Evolutionary conservation across 306 rosid genomes (phyloP), one percentile per base, ranked within the genome.

Genomic region (Senna tora): DNA sequence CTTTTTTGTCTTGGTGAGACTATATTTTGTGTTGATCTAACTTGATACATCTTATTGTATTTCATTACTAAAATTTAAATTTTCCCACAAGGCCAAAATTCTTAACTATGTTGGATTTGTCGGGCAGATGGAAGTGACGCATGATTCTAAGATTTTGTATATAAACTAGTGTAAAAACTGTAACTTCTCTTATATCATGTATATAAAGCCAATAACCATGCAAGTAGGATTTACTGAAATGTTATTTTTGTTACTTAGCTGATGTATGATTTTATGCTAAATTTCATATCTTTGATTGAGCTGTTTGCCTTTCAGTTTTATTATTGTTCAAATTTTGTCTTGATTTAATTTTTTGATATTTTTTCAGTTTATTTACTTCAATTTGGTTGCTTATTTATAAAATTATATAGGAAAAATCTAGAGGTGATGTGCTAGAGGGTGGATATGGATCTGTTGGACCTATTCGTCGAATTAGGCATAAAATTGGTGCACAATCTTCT

Each of bases 361-460:
- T 11, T 73, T 69, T 56, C 30, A 17, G 10, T 52, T 43, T 38
- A 46, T 47, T 51, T 56, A 43, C 34, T 25, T 82, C 34, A 60
- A 50, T 42, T 55, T 71, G 33, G 36, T 55, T 59, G 17, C 67
- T 61, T 75, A 38, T 57, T 61, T 43, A 7, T 79, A 15, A 47
- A 36, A 36, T 4, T 76, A 57, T 58, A 36, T 75, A 87, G 88
- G 90, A 66, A 56, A 86, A 85, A 63, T 79, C 83, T 71, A 81
- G 72, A 43, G 76, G 49, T 73, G 88, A 79, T 58, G 74, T 69
- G 45, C 65, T 71, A 21, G 94, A 80, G 73, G 84, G 77, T 82
- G 82, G 67, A 33, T 80, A 81, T 81, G 91, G 87, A 75, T 94
- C 96, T 5, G 77, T 76, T 54, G 98, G 97, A 73, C 98, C 97